Conservation (phyloP, 2,329 filamentous ascomycete species). For the Rhytidhysteron rufulum region DNA sequence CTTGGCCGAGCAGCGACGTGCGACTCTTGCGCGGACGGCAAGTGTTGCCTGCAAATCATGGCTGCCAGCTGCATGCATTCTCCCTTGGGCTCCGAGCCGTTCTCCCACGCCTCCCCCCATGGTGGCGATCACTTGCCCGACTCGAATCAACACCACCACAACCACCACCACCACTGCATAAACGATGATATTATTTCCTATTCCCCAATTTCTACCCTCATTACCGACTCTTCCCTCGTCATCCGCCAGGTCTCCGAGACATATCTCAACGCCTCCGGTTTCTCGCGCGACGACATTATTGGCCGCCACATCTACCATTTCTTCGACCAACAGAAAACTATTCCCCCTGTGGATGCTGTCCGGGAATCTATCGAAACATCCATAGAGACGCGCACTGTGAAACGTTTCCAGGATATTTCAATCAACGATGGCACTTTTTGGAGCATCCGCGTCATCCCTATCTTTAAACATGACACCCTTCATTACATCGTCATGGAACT, state of each 20-base stretch:
- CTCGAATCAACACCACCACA: too few species aligned
- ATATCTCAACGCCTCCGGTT: conserved; percentile 31
- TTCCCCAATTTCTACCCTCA: conserved; percentile 38
- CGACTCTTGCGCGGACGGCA: too few species aligned
- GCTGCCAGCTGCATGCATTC: too few species aligned
- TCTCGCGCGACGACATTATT: conserved; percentile 32
- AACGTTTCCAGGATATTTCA: conserved; percentile 31
- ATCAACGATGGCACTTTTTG: conserved; percentile 16
- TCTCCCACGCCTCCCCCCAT: not conserved
- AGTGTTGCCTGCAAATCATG: too few species aligned
- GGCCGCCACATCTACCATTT: conserved; percentile 39
- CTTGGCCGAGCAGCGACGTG: too few species aligned
- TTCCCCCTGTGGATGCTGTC: conserved; percentile 33
- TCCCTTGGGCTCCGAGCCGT: too few species aligned
- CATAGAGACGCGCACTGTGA: conserved; percentile 29
- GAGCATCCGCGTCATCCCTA: conserved; percentile 41
- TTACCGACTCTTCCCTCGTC: conserved; percentile 52
- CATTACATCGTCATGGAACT: conserved; percentile 43
- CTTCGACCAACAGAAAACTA: conserved; percentile 27
- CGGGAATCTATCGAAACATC: conserved; percentile 37
- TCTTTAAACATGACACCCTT: conserved; percentile 38
- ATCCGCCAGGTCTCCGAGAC: conserved; percentile 42
- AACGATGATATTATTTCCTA: conserved; percentile 29
- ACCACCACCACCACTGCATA: not conserved
- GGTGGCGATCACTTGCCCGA: not conserved